Conservation (phyloP, 2,329 filamentous ascomycete species). For the Aspergillus fijiensis region DNA sequence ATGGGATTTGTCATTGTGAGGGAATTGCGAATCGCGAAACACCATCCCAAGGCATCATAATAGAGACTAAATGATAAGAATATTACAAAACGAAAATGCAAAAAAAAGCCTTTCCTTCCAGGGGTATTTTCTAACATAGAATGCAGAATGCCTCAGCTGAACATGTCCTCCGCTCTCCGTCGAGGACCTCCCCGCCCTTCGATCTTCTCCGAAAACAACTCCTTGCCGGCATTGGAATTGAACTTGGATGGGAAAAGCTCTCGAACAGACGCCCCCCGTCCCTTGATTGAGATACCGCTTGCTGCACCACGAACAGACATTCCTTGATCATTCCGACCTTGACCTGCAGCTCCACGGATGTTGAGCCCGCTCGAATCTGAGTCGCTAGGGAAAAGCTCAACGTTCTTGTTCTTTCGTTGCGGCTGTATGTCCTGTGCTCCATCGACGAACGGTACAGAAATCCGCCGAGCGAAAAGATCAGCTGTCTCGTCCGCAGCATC, state of each 20-base stretch:
- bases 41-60: not conserved
- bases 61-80: not conserved
- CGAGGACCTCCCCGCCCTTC: slow-evolving; percentile 60
- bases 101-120: not conserved
- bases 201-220: slow-evolving; percentile 64
- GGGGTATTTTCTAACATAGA: not conserved
- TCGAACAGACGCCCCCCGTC: slow-evolving; percentile 63
- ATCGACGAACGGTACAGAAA: slow-evolving; percentile 52
- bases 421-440: slow-evolving; percentile 33
- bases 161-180: slow-evolving; percentile 71
- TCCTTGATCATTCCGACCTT: slow-evolving; percentile 40
- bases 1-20: not conserved
- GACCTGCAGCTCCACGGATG: slow-evolving; percentile 60
- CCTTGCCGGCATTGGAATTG: slow-evolving; percentile 62
- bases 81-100: not conserved
- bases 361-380: slow-evolving; percentile 47
- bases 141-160: slow-evolving; percentile 51
- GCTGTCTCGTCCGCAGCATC: slow-evolving; percentile 57
- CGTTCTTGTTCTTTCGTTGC: slow-evolving; percentile 28
- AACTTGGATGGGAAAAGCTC: slow-evolving; percentile 69
- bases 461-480: slow-evolving; percentile 52
- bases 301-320: slow-evolving; percentile 43
- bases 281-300: slow-evolving; percentile 66
- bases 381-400: slow-evolving; percentile 43
- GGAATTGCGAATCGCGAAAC: not conserved